Percentiles rank a stretch among this genome's conserved stretches.
Conservation (phyloP, 495 filamentous ascomycete species). For the Penicillium psychrofluorescens region DNA sequence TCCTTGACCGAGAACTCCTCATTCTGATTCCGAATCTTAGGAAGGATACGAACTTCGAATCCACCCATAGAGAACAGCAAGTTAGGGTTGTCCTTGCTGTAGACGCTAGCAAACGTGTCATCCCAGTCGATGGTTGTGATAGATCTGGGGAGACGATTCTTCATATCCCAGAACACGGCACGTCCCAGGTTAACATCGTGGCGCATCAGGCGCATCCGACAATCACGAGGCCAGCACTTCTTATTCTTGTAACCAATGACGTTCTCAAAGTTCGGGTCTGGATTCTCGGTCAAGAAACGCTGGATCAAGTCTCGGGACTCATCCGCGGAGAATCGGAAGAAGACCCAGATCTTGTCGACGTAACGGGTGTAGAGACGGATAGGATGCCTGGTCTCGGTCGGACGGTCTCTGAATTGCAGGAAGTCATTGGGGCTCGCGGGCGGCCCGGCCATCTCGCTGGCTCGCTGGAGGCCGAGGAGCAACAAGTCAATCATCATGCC, state of each 20-base stretch:
- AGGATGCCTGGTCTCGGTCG: conserved; percentile 85
- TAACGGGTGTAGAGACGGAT: conserved; percentile 96
- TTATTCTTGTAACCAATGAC: conserved; percentile 99
- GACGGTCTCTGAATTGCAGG: conserved; percentile 88
- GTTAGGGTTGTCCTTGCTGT: conserved; percentile 97
- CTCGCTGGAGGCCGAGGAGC: conserved; percentile 86
- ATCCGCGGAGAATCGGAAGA: conserved; percentile 86
- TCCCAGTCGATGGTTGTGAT: conserved; percentile 99
- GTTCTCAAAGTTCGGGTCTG: conserved; percentile 99
- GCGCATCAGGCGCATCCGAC: conserved; percentile 95
- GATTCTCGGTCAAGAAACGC: conserved; percentile 95
- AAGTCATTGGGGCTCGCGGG: conserved; percentile 97
- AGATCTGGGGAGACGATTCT: conserved; percentile 89
- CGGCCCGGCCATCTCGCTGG: conserved; percentile 95
- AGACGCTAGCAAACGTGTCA: conserved; percentile 98
- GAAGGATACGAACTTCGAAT: conserved; percentile 95
- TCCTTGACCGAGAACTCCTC: conserved; percentile 98
- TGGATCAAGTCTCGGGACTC: conserved; percentile 96
- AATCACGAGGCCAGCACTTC: conserved; percentile 98
- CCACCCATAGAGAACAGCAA: conserved; percentile 96
- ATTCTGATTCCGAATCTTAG: conserved; percentile 90
- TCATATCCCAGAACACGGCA: conserved; percentile 98
- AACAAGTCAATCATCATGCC: conserved; percentile 92
- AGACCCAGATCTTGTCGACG: conserved; percentile 98
- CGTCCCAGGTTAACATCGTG: conserved; percentile 98